Evolutionary conservation across 2,329 filamentous ascomycete species (phyloP).

Genomic region (Claviceps monticola): DNA sequence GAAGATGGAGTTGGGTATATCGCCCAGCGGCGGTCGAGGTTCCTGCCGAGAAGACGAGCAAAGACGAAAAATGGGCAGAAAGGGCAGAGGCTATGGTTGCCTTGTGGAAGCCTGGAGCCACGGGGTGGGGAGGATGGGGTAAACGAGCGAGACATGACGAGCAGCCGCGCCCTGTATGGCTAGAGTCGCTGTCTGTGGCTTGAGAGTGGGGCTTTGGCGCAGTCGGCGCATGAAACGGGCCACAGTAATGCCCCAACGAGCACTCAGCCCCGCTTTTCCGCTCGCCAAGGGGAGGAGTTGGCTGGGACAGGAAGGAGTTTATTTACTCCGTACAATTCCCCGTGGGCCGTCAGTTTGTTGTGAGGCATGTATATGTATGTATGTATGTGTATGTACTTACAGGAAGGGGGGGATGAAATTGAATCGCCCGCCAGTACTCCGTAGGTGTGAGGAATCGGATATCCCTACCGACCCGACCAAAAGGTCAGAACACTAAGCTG

Average conservation of each 20-base stretch:
- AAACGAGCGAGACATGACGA: neutral
- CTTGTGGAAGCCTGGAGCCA: neutral
- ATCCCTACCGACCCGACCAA: too few species aligned
- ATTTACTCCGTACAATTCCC: too few species aligned
- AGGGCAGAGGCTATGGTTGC: neutral
- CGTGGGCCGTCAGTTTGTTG: too few species aligned
- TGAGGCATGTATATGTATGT: too few species aligned
- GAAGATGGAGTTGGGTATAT: neutral
- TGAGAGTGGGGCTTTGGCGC: neutral
- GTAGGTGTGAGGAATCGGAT: too few species aligned
- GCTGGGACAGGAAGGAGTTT: neutral
- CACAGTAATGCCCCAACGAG: constrained; percentile 1
- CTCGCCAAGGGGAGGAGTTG: neutral
- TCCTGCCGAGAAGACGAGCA: neutral
- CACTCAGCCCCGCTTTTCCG: neutral
- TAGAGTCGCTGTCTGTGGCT: neutral
- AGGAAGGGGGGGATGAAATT: too few species aligned
- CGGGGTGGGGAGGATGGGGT: constrained; percentile 1
- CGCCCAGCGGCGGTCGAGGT: neutral
- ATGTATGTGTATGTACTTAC: too few species aligned
- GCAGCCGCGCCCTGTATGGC: neutral
- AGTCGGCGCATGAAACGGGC: neutral
- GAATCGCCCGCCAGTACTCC: too few species aligned
- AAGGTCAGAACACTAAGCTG: too few species aligned
- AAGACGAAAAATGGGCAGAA: neutral